These are phyloP conservation scores for Penicillium mononematosum DNA, from an alignment of 495 filamentous ascomycete species.

Conservation along the genomic window DNA sequence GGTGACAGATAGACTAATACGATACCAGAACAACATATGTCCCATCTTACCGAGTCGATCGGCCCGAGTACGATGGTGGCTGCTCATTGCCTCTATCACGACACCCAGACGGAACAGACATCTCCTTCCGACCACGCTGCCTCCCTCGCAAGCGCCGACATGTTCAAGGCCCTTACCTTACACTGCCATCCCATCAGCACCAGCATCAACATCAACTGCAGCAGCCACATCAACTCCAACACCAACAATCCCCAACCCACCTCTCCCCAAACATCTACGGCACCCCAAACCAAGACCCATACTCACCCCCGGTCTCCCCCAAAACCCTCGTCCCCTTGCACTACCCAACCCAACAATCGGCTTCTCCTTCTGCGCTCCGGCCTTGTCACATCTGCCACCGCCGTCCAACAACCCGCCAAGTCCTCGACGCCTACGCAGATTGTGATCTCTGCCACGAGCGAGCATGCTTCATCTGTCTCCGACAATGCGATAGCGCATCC, in stretches of 20 bases:
- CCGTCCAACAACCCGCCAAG: conserved; percentile 44
- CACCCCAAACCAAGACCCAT: conserved; percentile 22
- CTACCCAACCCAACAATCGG: conserved; percentile 18
- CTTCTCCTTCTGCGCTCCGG: conserved; percentile 35
- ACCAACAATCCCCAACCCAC: conserved; percentile 20
- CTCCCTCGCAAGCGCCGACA: conserved; percentile 40
- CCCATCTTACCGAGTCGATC: conserved; percentile 22
- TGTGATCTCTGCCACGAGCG: conserved; percentile 49
- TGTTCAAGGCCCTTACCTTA: conserved; percentile 26
- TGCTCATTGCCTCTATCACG: conserved; percentile 20
- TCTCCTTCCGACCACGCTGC: conserved; percentile 29
- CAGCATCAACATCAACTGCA: not conserved
- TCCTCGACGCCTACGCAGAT: conserved; percentile 51
- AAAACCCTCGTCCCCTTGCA: conserved; percentile 33
- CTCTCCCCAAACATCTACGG: conserved; percentile 28
- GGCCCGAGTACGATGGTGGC: conserved; percentile 17
- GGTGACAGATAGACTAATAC: not conserved
- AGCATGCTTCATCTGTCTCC: conserved; percentile 53
- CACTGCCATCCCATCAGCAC: not conserved
- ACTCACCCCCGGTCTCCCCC: conserved; percentile 39
- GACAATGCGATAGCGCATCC: conserved; percentile 42
- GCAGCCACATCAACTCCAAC: conserved; percentile 9
- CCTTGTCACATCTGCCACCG: conserved; percentile 54
- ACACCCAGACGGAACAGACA: conserved; percentile 21
- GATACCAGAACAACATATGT: conserved; percentile 10